Percentiles rank a stretch among this genome's conserved stretches.
Conservation (phyloP, 1,139 yeast genomes). For the Yamadazyma oceani region DNA sequence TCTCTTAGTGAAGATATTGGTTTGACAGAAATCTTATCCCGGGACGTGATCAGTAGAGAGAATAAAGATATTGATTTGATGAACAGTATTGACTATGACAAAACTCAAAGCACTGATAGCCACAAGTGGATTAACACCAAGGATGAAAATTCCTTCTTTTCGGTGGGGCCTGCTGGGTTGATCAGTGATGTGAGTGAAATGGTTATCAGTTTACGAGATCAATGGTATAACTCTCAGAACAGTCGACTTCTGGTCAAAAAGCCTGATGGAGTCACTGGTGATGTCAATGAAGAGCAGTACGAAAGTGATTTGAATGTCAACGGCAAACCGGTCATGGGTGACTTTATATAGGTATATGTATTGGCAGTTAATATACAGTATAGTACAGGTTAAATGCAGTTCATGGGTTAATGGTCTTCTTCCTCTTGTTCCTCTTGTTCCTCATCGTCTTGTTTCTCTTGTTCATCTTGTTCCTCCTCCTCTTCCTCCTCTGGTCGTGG, state of each 20-base stretch:
- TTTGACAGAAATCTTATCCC: conserved; percentile 31
- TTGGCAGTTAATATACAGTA: conserved; percentile 2
- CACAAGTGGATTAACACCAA: conserved; percentile 54
- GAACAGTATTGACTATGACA: conserved; percentile 11
- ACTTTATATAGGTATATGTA: conserved; percentile 16
- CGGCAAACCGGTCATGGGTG: conserved; percentile 27
- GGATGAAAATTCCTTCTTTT: conserved; percentile 53
- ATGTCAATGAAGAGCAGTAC: no score
- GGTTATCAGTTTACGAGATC: conserved; percentile 40
- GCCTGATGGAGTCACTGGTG: no score
- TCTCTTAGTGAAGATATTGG: conserved; percentile 26
- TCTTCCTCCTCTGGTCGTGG: conserved; percentile 42
- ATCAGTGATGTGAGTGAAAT: conserved; percentile 61
- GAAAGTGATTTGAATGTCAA: conserved; percentile 17
- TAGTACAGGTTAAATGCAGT: conserved; percentile 8
- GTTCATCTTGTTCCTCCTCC: conserved; percentile 30
- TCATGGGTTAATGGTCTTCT: no score
- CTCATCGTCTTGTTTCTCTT: conserved; percentile 19
- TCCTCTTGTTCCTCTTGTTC: neutral
- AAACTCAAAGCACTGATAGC: conserved; percentile 15
- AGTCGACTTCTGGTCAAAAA: conserved; percentile 25
- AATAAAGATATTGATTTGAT: conserved; percentile 35
- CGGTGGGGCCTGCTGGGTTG: conserved; percentile 73
- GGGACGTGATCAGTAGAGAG: conserved; percentile 36
- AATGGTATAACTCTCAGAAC: conserved; percentile 29